Percentiles rank a stretch among this genome's conserved stretches.
These are phyloP conservation scores for Sequoiadendron giganteum DNA, from an alignment of 75 land plant species.

Conservation along the genomic window DNA sequence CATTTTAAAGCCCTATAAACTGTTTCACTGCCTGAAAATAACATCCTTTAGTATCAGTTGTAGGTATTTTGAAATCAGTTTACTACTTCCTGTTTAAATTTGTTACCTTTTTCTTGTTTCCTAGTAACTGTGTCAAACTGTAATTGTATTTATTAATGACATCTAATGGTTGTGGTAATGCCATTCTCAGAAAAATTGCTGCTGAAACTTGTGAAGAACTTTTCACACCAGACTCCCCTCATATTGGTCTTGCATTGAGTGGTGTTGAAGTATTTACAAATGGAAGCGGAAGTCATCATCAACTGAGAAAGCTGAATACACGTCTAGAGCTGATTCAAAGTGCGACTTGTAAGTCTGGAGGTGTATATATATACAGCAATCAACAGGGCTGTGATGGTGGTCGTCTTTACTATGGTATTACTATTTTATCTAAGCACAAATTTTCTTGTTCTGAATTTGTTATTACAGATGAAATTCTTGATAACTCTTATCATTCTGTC, in stretches of 20 bases:
- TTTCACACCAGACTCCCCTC: conserved; percentile 86
- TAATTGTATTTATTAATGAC: conserved; percentile 1
- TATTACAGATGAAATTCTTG: neutral
- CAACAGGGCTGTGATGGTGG: conserved; percentile 99
- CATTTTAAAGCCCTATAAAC: too few relatives aligned
- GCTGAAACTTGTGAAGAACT: conserved; percentile 98
- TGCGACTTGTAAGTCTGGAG: conserved; percentile 87
- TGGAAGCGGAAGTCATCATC: conserved; percentile 99
- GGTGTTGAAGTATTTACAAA: conserved; percentile 95
- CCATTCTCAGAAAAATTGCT: conserved; percentile 72
- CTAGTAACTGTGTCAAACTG: neutral
- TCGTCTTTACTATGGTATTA: conserved; percentile 91
- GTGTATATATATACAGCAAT: conserved; percentile 94
- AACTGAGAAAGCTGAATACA: conserved; percentile 86
- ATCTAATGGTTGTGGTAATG: neutral
- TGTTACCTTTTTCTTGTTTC: neutral
- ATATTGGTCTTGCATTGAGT: conserved; percentile 83
- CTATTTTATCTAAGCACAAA: neutral
- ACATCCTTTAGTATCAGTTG: too few relatives aligned
- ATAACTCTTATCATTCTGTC: neutral
- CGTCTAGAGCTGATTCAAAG: conserved; percentile 74
- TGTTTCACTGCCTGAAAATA: too few relatives aligned
- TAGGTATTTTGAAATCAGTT: neutral
- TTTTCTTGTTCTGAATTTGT: neutral
- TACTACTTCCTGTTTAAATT: neutral